Percentiles rank a stretch among this genome's conserved stretches.
Evolutionary conservation across 345 rosid genomes (phyloP).

Genomic region (Acer yangbiense): DNA sequence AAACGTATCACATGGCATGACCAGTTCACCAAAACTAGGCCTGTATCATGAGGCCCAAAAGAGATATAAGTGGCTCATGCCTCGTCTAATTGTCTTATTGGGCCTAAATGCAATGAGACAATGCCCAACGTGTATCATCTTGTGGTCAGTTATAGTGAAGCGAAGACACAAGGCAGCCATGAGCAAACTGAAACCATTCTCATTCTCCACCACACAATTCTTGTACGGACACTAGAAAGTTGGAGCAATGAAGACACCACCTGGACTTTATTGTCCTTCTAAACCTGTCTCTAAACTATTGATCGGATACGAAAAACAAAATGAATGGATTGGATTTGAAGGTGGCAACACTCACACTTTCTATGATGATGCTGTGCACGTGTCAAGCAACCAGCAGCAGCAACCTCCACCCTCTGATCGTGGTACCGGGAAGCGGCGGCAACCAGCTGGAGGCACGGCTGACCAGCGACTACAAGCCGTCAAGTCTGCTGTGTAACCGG

Average conservation of each 20-base stretch:
- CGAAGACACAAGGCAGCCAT: too few species aligned
- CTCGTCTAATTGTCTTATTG: background rate
- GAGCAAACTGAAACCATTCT: background rate
- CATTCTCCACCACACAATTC: constrained; percentile 8
- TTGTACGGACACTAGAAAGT: background rate
- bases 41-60: background rate
- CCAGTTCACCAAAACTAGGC: too few species aligned
- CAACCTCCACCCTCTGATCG: constrained; percentile 62
- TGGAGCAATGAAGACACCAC: background rate
- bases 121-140: too few species aligned
- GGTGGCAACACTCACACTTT: constrained; percentile 15
- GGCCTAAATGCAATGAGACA: background rate
- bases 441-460: constrained; percentile 83
- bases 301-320: background rate
- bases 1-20: too few species aligned
- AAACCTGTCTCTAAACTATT: background rate
- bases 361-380: constrained; percentile 41
- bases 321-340: constrained; percentile 24
- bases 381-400: constrained; percentile 38
- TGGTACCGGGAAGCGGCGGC: constrained; percentile 88
- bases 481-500: constrained; percentile 52
- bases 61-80: background rate
- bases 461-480: constrained; percentile 56
- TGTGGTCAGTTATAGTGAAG: too few species aligned
- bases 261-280: background rate